Evolutionary conservation across 371 early-diverging fungal genomes (phyloP).

Genomic region (Mortierella sp.): DNA sequence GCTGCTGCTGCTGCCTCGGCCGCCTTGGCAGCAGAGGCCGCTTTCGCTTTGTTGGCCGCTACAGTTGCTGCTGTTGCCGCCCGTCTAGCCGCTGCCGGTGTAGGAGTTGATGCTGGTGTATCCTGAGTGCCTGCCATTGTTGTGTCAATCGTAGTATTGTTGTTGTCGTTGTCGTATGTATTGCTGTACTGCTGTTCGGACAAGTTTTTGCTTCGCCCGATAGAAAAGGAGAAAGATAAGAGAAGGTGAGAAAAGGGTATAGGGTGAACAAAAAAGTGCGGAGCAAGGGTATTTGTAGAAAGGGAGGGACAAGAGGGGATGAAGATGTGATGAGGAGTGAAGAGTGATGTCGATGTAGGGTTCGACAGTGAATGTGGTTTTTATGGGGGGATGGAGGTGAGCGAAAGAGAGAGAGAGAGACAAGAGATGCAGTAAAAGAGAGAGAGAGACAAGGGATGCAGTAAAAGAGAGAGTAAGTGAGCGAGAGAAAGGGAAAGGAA

Average conservation of each 20-base stretch:
- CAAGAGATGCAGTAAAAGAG: neutral
- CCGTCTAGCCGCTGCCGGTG: slow-evolving; percentile 25
- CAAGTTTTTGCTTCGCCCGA: slow-evolving; percentile 1
- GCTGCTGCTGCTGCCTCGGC: slow-evolving; percentile 12
- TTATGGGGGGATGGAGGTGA: neutral
- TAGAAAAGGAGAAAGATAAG: slow-evolving; percentile 8
- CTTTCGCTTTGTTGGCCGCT: slow-evolving; percentile 25
- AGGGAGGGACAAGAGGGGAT: neutral
- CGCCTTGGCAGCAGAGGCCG: slow-evolving; percentile 9
- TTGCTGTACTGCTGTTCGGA: neutral
- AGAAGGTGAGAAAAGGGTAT: slow-evolving; percentile 1
- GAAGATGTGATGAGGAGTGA: neutral
- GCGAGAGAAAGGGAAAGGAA: neutral
- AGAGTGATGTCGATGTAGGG: neutral
- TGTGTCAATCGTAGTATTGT: neutral
- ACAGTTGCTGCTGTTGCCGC: slow-evolving; percentile 24
- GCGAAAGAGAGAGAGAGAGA: neutral
- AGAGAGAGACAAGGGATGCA: neutral
- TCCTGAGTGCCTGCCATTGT: slow-evolving; percentile 29
- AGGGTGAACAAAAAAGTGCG: neutral
- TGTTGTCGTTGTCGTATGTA: neutral
- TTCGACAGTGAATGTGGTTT: neutral
- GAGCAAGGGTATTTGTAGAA: neutral
- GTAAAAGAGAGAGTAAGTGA: neutral
- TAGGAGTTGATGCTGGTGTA: neutral